Percentiles rank a stretch among this genome's conserved stretches.
Evolutionary conservation across 352 stramenopile species (phyloP).

Genomic region (Aphanomyces stellatus): DNA sequence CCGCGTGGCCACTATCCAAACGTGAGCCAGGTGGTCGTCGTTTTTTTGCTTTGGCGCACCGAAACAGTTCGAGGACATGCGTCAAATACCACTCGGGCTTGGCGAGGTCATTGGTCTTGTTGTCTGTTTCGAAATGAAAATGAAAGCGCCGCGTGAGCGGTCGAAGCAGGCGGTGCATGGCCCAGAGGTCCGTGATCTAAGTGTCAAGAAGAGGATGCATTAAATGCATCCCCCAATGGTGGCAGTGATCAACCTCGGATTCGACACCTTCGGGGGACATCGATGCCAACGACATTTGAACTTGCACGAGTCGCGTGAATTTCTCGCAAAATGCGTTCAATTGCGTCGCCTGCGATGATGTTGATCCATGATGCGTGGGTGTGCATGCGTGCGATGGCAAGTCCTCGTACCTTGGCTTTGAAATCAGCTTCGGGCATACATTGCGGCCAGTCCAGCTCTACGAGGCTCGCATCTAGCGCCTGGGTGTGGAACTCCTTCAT

Average conservation of each 20-base stretch:
- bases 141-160: conserved; percentile 17
- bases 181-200: conserved; percentile 16
- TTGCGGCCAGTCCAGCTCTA: conserved; percentile 7
- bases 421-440: neutral
- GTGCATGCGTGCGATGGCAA: neutral
- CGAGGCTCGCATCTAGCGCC: neutral
- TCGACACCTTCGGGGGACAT: neutral
- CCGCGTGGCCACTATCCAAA: conserved; percentile 3
- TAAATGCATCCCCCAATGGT: neutral
- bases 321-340: neutral
- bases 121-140: conserved; percentile 16
- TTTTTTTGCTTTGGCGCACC: neutral
- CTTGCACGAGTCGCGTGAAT: conserved; percentile 9
- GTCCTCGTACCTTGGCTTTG: neutral
- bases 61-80: conserved; percentile 6
- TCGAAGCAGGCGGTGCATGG: conserved; percentile 8
- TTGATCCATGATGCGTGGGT: too few relatives aligned
- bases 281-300: conserved; percentile 12
- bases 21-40: too few relatives aligned
- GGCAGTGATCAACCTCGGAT: neutral
- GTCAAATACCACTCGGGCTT: conserved; percentile 21
- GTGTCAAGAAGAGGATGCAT: neutral
- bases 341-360: too few relatives aligned
- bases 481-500: conserved; percentile 6
- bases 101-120: conserved; percentile 20